Evolutionary conservation across 345 rosid genomes (phyloP).

Genomic region (Rubroshorea leprosula): DNA sequence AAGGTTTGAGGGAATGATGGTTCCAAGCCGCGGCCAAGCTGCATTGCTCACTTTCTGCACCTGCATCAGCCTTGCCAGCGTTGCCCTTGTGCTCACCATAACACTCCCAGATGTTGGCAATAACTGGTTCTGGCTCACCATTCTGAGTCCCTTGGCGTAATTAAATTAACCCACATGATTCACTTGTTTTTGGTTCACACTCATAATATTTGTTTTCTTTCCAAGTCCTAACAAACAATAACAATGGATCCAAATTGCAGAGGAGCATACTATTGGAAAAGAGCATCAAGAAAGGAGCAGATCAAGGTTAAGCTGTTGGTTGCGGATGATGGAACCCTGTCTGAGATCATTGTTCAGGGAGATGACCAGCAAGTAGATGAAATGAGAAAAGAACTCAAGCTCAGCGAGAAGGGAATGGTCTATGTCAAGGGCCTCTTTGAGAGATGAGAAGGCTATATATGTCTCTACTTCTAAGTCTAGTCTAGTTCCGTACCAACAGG

Average conservation of each 20-base stretch:
- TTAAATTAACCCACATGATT: conserved; percentile 10
- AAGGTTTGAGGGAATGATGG: conserved; percentile 88
- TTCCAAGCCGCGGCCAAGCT: conserved; percentile 89
- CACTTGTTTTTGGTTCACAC: neutral
- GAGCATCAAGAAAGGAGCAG: conserved; percentile 90
- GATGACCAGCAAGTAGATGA: conserved; percentile 91
- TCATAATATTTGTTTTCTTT: too few species aligned
- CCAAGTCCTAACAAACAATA: too few species aligned
- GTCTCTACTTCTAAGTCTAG: too few species aligned
- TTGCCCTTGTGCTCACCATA: conserved; percentile 83
- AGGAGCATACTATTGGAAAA: conserved; percentile 82
- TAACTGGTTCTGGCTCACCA: conserved; percentile 83
- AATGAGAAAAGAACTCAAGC: conserved; percentile 78
- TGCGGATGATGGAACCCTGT: conserved; percentile 42
- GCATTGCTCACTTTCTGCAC: conserved; percentile 93
- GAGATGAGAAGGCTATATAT: conserved; percentile 54
- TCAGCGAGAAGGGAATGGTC: conserved; percentile 88
- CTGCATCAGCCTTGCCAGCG: conserved; percentile 90
- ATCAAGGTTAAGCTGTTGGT: conserved; percentile 78
- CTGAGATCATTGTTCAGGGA: conserved; percentile 79
- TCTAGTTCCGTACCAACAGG: too few species aligned
- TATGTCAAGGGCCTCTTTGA: conserved; percentile 83
- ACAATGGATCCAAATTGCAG: conserved; percentile 34
- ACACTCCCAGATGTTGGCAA: conserved; percentile 81
- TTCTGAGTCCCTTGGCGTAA: conserved; percentile 88